Base-by-base conservation (phyloP, 371 early-diverging fungal species). In the Choanephora cucurbitarum region DNA sequence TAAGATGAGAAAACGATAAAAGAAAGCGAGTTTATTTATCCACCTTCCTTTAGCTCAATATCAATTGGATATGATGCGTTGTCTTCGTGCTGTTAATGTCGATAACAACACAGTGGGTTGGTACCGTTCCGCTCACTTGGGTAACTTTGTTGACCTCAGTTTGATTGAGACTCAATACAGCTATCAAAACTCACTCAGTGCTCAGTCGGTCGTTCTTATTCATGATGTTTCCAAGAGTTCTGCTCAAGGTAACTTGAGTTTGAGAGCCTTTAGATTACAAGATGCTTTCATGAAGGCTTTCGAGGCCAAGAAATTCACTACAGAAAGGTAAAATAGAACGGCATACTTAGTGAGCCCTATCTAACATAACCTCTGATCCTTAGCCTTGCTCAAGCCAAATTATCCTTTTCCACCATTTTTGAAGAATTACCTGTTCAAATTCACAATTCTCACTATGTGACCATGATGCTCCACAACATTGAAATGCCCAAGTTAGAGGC, bases 21-120 rank as follows among this genome's bases (percentile, higher is more conserved):
- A n/a, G n/a, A n/a, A n/a, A n/a, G n/a, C n/a, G n/a, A n/a, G n/a
- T n/a, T n/a, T n/a, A n/a, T n/a, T n/a, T n/a, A n/a, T n/a, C n/a
- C n/a, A n/a, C n/a, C n/a, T n/a, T 46, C 32, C 53, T 66, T 64
- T 69, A 77, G 90, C 93, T 21, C 87, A 90, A 69, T 96, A 96
- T 75, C 95, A 95, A 79, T 68, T 91, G 34, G 92, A 91, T 58
- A 95, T 97, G 95, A 87, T 97, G 82, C 82, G 91, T 64, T 88
- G 91, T 73, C 80, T 96, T 67, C 89, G 93, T 57, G 91, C 93
- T 52, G 90, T 96, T 60, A 96, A 96, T 71, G 91, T 90, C 47
- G 98, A 98, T 68, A 90, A 92, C 70, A 93, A 93, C 82, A 88
- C 92, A 34, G 96, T 96, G 34, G 98, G 98, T n/a, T 95, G 97